A percentile compares a stretch with the other conserved stretches of the same genome.
These are phyloP conservation scores for Steccherinum ochraceum DNA, from an alignment of 768 basidiomycete species.

Conservation along the genomic window DNA sequence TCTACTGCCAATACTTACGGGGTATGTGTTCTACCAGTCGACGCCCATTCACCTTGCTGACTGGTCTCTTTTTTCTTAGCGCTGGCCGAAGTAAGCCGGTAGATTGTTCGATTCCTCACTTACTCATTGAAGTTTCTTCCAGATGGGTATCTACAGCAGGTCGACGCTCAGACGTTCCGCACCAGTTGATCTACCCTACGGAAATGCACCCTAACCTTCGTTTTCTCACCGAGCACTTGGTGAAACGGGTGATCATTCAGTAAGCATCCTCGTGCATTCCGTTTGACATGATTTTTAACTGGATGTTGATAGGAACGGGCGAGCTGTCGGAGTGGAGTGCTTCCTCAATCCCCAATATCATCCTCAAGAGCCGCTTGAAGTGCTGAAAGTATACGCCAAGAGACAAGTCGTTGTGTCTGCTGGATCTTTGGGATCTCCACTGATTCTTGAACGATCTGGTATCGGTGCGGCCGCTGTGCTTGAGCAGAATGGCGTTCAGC, in stretches of 20 bases:
- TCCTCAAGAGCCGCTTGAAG: slow-evolving; percentile 8
- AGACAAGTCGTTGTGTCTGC: slow-evolving; percentile 19
- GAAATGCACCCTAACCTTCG: slow-evolving; percentile 24
- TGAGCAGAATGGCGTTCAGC: slow-evolving; percentile 20
- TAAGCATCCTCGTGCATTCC: slow-evolving; percentile 6
- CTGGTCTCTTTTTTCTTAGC: neutral
- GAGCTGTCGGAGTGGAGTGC: slow-evolving; percentile 35
- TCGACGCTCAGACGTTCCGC: slow-evolving; percentile 48
- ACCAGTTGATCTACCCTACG: slow-evolving; percentile 31
- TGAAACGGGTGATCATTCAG: slow-evolving; percentile 31
- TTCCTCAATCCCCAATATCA: slow-evolving; percentile 22
- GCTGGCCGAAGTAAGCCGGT: neutral
- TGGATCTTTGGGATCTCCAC: slow-evolving; percentile 21
- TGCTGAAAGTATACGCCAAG: slow-evolving; percentile 1
- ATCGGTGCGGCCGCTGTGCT: slow-evolving; percentile 28
- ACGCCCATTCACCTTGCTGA: neutral
- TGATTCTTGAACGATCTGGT: slow-evolving; percentile 19
- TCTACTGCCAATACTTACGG: slow-evolving; percentile 34
- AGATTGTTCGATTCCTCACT: neutral
- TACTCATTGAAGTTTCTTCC: neutral
- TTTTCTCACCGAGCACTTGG: slow-evolving; percentile 25
- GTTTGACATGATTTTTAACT: too few relatives aligned
- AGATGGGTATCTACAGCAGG: slow-evolving; percentile 44
- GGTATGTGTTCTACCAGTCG: slow-evolving; percentile 25
- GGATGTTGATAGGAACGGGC: slow-evolving; percentile 21